Base-by-base conservation (phyloP, 192 early-diverging fungal species). In the Pilobolus umbonatus region DNA sequence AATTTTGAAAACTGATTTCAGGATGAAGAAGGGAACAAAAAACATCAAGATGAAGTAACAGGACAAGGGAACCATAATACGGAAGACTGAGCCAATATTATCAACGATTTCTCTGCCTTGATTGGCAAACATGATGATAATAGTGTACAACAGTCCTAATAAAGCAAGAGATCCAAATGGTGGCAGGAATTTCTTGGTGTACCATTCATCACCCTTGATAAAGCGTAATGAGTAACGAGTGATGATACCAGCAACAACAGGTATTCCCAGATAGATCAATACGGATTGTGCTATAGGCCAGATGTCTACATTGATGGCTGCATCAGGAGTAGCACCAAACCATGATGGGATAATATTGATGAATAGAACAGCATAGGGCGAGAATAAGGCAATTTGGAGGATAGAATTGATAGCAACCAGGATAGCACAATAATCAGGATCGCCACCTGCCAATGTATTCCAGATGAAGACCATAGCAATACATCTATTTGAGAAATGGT, bases 381-480 rank as follows among this genome's bases (percentile, higher is more conserved):
- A 74, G 55, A 75, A 90, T 5, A 90, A 60, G 8, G 75, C 54
- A 40, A 90, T 76, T 55, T 87, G 86, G 21, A 88, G 53, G 31
- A 90, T 38, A 2, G 85, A 78, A 58, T 90, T 90, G 55, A 88
- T 46, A 7, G 85, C 85, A 26, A 90, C 85, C 1, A 85, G 62
- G 35, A 87, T 77, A 1, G 86, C 86, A 63, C 84, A 86, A 52
- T 81, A 87, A 25, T 87, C 80, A 8, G 67, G 15, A 46, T 90
- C 83, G 1, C 88, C 86, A 7, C 61, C 65, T 26, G 86, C 82
- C 4, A 90, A 74, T 28, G 84, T 61, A 62, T 85, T 85, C 86
- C 88, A 88, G 11, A 90, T 86, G 43, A 90, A 58, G 3, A 90
- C 88, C 86, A 90, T 88, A 32, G 88, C 88, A 62, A 87, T 88